Base-by-base conservation (phyloP, 345 rosid genomes). In the Turritis glabra region DNA sequence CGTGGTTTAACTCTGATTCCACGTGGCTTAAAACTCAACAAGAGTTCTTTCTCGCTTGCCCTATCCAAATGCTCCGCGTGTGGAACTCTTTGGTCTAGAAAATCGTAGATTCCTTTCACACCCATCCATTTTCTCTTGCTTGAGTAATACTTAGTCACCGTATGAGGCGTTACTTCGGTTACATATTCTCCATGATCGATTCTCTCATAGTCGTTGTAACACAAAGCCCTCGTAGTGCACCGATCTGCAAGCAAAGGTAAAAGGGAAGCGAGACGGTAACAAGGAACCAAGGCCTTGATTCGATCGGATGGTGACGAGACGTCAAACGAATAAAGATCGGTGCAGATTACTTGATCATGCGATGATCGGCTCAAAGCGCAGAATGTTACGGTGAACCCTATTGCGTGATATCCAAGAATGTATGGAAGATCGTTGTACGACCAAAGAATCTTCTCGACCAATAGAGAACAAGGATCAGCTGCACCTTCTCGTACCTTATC, bases 361-460 rank as follows among this genome's bases (percentile, higher is more conserved):
- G 76, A 70, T 1, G 93, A 84, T 21, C 92, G 79, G 67, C 83
- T 87, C 50, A 95, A 64, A 1, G 98, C 90, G 19, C 99, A 90
- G 67, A 92, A 90, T 0, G 94, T 95, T 5, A 95, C 91, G n/a
- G 62, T 54, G 72, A 80, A 81, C 5, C 98, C 97, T 47, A 87
- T 87, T 2, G 98, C 97, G 54, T 86, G 82, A 81, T 95, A 95
- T 15, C 98, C 99, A 22, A 95, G 73, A 25, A 90, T 64, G 73
- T 92, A 95, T 1, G 99, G 99, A 29, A 95, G 85, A 70, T 95
- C 99, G 80, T 69, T 56, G 81, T 80, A 95, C 8, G 92, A 89
- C 99, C 99, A 95, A 47, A 90, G 29, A 21, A 92, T 80, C 87
- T 95, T 95, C 78, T 90, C 88, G 2, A 78, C 86, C 52, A 95